Percentiles rank a stretch among this genome's conserved stretches.
Conservation (phyloP, 805 yeast genomes). For the Lipomyces orientalis region DNA sequence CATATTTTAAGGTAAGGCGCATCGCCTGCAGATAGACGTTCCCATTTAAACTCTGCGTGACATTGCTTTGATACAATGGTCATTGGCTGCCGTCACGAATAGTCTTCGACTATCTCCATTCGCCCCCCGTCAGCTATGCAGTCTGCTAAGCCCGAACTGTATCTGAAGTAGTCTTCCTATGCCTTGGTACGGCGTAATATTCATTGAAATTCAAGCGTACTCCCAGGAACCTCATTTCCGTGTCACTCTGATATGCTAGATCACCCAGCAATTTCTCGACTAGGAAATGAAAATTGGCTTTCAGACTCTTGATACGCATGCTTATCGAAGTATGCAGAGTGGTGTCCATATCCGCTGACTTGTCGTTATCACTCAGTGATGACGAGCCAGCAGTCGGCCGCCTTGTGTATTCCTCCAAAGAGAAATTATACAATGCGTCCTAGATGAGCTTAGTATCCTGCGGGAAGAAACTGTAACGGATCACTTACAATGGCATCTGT, state of each 20-base stretch:
- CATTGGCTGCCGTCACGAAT: background rate
- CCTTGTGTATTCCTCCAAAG: conserved; percentile 38
- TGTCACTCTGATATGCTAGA: conserved; percentile 42
- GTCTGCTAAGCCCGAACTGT: background rate
- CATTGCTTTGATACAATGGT: too few species aligned
- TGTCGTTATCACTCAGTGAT: background rate
- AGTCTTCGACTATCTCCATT: background rate
- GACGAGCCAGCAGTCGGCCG: conserved; percentile 14
- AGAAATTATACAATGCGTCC: conserved; percentile 38
- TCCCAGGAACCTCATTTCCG: conserved; percentile 46
- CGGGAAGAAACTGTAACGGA: background rate
- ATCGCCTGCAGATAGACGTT: too few species aligned
- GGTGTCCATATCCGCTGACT: conserved; percentile 5
- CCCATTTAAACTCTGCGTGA: too few species aligned
- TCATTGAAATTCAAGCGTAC: conserved; percentile 48
- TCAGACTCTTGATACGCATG: conserved; percentile 32
- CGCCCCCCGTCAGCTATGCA: background rate
- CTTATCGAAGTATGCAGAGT: conserved; percentile 31
- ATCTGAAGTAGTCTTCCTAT: background rate
- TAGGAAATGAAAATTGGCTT: conserved; percentile 35
- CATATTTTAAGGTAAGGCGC: too few species aligned
- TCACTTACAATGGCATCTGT: conserved; percentile 25
- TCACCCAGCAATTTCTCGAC: conserved; percentile 41
- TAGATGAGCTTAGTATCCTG: background rate
- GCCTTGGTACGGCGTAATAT: conserved; percentile 38